Evolutionary conservation across 768 basidiomycete species (phyloP).

Genomic region (Macrolepiota fuliginosa): DNA sequence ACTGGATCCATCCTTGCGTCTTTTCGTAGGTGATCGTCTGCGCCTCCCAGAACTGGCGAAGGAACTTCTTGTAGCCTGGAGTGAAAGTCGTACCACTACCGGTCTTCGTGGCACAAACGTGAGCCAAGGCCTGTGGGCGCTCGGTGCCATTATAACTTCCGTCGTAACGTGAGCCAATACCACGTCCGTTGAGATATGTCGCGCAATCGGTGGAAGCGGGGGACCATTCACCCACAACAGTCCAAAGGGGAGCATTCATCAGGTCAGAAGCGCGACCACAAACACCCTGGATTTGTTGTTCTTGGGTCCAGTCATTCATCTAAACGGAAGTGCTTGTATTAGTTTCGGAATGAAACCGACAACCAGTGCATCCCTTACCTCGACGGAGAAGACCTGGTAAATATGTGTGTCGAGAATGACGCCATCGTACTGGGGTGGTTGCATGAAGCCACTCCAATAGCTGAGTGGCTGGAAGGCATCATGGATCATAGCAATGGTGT

Average conservation of each 20-base stretch:
- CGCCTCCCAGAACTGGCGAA: slow-evolving; percentile 80
- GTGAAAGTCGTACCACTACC: slow-evolving; percentile 73
- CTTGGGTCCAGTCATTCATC: slow-evolving; percentile 37
- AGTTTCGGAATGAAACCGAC: slow-evolving; percentile 1
- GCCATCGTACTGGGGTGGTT: slow-evolving; percentile 46
- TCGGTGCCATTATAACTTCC: slow-evolving; percentile 62
- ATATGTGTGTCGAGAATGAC: slow-evolving; percentile 80
- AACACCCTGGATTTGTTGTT: slow-evolving; percentile 55
- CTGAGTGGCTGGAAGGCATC: slow-evolving; percentile 75
- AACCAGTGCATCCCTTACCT: slow-evolving; percentile 34
- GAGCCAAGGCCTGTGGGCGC: slow-evolving; percentile 49
- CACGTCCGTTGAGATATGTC: slow-evolving; percentile 82
- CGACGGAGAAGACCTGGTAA: slow-evolving; percentile 66
- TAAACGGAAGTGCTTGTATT: slow-evolving; percentile 22
- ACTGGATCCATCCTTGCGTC: slow-evolving; percentile 70
- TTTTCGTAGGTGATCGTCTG: slow-evolving; percentile 73
- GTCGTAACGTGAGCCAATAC: slow-evolving; percentile 62
- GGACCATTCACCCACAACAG: slow-evolving; percentile 85
- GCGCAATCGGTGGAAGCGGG: slow-evolving; percentile 75
- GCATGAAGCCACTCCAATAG: slow-evolving; percentile 65
- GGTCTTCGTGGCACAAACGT: slow-evolving; percentile 57
- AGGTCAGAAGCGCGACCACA: slow-evolving; percentile 48
- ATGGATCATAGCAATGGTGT: slow-evolving; percentile 63
- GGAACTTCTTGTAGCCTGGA: slow-evolving; percentile 71
- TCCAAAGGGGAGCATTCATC: slow-evolving; percentile 62